phyloP scores from a whole-genome alignment of 192 early-diverging fungal species.

The Umbelopsis sp. region DNA sequence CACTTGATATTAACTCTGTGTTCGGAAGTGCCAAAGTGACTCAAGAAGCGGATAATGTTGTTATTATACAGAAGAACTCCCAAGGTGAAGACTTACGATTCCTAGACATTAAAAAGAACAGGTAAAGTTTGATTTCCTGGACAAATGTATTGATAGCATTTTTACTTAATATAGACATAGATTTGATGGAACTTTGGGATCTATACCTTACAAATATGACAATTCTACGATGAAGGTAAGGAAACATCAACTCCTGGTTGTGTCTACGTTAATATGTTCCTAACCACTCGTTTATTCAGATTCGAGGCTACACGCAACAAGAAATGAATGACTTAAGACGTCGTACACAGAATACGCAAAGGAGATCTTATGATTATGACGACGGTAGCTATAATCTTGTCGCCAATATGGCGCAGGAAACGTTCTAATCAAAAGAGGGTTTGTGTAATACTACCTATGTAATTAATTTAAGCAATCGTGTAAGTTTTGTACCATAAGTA shows the following conservation, averaged over 20 bases:
- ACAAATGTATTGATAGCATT: background rate
- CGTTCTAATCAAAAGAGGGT: background rate
- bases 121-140: conserved; percentile 18
- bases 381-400: background rate
- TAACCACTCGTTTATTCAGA: too few species aligned
- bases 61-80: conserved; percentile 58
- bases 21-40: conserved; percentile 77
- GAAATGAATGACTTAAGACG: conserved; percentile 11
- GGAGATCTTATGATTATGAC: conserved; percentile 3
- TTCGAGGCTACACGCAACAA: conserved; percentile 5
- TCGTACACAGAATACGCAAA: background rate
- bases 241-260: background rate
- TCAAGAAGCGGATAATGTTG: conserved; percentile 78
- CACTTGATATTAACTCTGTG: conserved; percentile 67
- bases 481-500: background rate
- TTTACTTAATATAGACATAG: conserved; percentile 19
- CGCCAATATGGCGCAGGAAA: conserved; percentile 9
- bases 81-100: conserved; percentile 41
- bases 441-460: background rate
- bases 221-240: conserved; percentile 26
- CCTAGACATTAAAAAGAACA: conserved; percentile 69
- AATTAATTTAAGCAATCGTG: too few species aligned
- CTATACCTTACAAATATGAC: conserved; percentile 46
- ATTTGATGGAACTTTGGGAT: conserved; percentile 69
- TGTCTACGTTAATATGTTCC: too few species aligned